These are phyloP conservation scores for Lipomyces yamadae DNA, from an alignment of 805 yeast species.

Conservation along the genomic window DNA sequence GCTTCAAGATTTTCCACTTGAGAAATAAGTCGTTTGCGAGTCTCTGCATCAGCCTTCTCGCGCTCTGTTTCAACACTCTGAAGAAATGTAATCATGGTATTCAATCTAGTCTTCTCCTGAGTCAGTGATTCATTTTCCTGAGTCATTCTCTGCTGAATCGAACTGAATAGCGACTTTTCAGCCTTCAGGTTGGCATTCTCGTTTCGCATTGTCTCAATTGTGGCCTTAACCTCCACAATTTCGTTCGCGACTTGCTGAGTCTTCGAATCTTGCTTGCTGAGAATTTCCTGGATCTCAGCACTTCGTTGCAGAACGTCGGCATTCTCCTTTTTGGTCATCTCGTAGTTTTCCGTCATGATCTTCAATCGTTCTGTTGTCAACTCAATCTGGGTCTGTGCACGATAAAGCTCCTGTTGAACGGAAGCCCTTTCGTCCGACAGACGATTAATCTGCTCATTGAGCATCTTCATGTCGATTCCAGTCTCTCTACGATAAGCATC, in stretches of 20 bases:
- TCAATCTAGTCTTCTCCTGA: slow-evolving; percentile 64
- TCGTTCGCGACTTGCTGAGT: slow-evolving; percentile 59
- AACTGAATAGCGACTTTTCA: slow-evolving; percentile 58
- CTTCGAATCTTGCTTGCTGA: slow-evolving; percentile 55
- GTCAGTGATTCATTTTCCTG: slow-evolving; percentile 58
- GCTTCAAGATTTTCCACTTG: slow-evolving; percentile 57
- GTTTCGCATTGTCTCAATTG: slow-evolving; percentile 52
- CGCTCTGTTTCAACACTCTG: slow-evolving; percentile 68
- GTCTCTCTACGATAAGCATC: slow-evolving; percentile 52
- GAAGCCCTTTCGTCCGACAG: slow-evolving; percentile 54
- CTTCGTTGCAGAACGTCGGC: slow-evolving; percentile 51
- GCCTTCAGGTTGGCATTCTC: slow-evolving; percentile 56
- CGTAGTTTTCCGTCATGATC: slow-evolving; percentile 50
- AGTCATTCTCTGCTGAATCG: slow-evolving; percentile 56
- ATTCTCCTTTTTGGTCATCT: slow-evolving; percentile 53
- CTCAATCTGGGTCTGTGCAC: slow-evolving; percentile 58
- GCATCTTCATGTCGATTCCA: slow-evolving; percentile 51
- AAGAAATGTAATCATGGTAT: slow-evolving; percentile 60
- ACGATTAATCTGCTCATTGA: slow-evolving; percentile 54
- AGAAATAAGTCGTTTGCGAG: slow-evolving; percentile 55
- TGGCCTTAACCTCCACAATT: slow-evolving; percentile 57
- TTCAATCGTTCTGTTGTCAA: slow-evolving; percentile 59
- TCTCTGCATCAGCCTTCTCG: slow-evolving; percentile 55
- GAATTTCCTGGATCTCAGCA: slow-evolving; percentile 50
- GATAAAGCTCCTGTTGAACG: slow-evolving; percentile 56